Percentiles rank a stretch among this genome's conserved stretches.
Evolutionary conservation across 371 early-diverging fungal genomes (phyloP).

Genomic region (Batkoa obscura): DNA sequence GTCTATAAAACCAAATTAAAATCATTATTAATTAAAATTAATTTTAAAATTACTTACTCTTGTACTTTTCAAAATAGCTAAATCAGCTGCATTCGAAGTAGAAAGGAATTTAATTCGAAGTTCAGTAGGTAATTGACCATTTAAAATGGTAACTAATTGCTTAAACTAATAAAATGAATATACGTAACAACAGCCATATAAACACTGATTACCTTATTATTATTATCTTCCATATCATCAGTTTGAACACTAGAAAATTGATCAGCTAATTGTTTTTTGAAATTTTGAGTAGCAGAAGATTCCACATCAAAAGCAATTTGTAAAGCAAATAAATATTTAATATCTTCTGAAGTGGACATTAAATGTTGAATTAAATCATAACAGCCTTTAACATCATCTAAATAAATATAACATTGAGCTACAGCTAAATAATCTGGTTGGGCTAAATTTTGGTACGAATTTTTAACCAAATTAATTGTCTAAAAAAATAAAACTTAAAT

Average conservation of each 20-base stretch:
- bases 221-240: not conserved
- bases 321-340: slow-evolving; percentile 60
- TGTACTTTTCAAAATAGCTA: slow-evolving; percentile 22
- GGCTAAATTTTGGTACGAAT: slow-evolving; percentile 49
- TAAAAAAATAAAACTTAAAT: slow-evolving; percentile 6
- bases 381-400: slow-evolving; percentile 53
- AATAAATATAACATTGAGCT: slow-evolving; percentile 76
- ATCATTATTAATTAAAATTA: too few relatives aligned
- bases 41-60: too few relatives aligned
- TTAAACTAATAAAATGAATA: too few relatives aligned
- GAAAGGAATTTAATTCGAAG: slow-evolving; percentile 66
- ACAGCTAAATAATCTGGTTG: slow-evolving; percentile 81
- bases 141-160: too few relatives aligned
- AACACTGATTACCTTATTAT: slow-evolving; percentile 11
- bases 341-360: slow-evolving; percentile 14
- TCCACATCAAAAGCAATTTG: slow-evolving; percentile 95
- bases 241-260: slow-evolving; percentile 24
- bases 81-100: slow-evolving; percentile 86
- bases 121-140: too few relatives aligned
- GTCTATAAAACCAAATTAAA: slow-evolving; percentile 18
- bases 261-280: slow-evolving; percentile 48
- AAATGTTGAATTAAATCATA: slow-evolving; percentile 26
- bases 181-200: slow-evolving; percentile 8
- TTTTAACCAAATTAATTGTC: slow-evolving; percentile 63
- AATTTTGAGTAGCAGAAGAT: slow-evolving; percentile 85